Percentiles rank a stretch among this genome's conserved stretches.
Conservation (phyloP, 1,139 yeast genomes). For the Geotrichum cucujoidarum region DNA sequence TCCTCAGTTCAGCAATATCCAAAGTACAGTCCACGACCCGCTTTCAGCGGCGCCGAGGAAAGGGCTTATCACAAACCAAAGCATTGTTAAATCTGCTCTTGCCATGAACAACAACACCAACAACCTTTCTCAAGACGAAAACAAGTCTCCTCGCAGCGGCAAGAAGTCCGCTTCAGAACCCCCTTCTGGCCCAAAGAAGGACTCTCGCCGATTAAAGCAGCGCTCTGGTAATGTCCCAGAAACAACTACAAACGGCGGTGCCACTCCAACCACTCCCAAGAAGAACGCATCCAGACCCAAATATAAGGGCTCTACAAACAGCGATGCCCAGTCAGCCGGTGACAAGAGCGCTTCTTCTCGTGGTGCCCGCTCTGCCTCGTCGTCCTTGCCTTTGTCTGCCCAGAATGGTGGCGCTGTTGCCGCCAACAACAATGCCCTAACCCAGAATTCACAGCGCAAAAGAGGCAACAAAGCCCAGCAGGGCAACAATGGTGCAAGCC, state of each 20-base stretch:
- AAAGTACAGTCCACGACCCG: conserved; percentile 28
- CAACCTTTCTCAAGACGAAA: not conserved
- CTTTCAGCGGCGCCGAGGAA: conserved; percentile 10
- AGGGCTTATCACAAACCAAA: conserved; percentile 29
- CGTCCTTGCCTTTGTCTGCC: not conserved
- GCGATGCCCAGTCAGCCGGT: not conserved
- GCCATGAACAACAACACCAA: conserved; percentile 13
- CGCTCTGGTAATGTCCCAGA: not conserved
- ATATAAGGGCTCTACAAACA: not conserved
- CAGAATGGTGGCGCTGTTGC: conserved; percentile 1
- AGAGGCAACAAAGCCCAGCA: not conserved
- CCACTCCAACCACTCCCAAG: not conserved
- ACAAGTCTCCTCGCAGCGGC: not conserved
- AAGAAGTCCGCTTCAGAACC: conserved; percentile 3
- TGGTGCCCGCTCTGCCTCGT: not conserved
- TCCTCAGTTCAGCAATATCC: conserved; percentile 29
- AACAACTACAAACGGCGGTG: not conserved
- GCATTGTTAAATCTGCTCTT: conserved; percentile 30
- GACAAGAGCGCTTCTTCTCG: not conserved
- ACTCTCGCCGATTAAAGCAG: conserved; percentile 3
- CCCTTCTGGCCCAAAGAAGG: conserved; percentile 1
- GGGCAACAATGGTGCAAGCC: not conserved
- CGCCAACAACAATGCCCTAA: conserved; percentile 5
- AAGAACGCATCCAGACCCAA: conserved; percentile 1
- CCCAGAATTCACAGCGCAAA: conserved; percentile 1